Conservation (phyloP, 202 grass and related monocot species). For the Hordeum pubiflorum region DNA sequence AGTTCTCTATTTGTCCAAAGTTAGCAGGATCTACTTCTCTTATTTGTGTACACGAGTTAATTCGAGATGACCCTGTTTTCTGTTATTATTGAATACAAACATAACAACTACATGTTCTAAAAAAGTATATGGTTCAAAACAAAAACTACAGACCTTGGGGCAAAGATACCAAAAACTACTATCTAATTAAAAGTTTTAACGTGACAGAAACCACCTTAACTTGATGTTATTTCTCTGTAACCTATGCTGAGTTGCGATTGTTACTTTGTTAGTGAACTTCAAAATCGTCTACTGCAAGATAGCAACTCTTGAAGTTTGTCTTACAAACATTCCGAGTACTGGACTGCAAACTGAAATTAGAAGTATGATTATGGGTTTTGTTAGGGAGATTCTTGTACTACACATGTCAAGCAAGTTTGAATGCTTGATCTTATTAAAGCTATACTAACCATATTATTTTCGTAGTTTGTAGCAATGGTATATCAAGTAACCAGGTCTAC, state of each 20-base stretch:
- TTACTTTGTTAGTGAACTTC: not conserved
- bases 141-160: not conserved
- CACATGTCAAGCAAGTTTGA: not conserved
- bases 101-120: not conserved
- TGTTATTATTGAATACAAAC: not conserved
- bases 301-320: not conserved
- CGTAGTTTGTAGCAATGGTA: constrained; percentile 15
- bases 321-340: not conserved
- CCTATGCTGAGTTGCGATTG: not conserved
- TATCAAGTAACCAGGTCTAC: not conserved
- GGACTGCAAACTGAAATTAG: not conserved
- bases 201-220: not conserved
- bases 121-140: not conserved
- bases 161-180: not conserved
- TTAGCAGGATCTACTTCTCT: constrained; percentile 11
- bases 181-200: not conserved
- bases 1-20: not conserved
- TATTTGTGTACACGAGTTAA: not conserved
- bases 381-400: not conserved
- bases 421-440: not conserved
- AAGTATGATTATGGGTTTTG: constrained; percentile 3
- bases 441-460: not conserved
- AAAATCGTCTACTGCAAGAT: not conserved
- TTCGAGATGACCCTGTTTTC: not conserved
- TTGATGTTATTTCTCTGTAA: not conserved